A percentile compares a stretch with the other conserved stretches of the same genome.
Evolutionary conservation across 169 alveolate genomes (phyloP).

Genomic region (Plasmodium cynomolgi): DNA sequence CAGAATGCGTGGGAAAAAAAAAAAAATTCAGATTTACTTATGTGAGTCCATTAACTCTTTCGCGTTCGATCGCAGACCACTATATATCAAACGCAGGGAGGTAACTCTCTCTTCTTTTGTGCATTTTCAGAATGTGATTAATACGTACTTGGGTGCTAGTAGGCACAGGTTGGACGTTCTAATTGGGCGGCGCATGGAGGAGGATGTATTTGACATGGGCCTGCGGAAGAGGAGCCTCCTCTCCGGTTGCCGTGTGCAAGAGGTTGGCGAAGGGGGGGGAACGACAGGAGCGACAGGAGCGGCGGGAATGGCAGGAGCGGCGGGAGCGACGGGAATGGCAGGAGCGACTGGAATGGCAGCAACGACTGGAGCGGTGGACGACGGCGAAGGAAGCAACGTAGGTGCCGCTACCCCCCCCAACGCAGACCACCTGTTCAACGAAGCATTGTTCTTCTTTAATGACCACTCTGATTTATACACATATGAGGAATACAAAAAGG

Average conservation of each 20-base stretch:
- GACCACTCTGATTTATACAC: constrained; percentile 72
- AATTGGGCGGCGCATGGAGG: constrained; percentile 5
- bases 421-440: constrained; percentile 30
- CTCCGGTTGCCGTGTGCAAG: background rate
- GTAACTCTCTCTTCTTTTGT: constrained; percentile 46
- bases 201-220: constrained; percentile 31
- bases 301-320: background rate
- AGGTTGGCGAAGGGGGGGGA: background rate
- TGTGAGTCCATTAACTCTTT: constrained; percentile 64
- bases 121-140: constrained; percentile 46
- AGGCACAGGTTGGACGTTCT: background rate
- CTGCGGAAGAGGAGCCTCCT: background rate
- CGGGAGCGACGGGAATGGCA: background rate
- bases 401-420: background rate
- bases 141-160: background rate
- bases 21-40: constrained; percentile 36
- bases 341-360: background rate
- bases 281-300: background rate
- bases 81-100: constrained; percentile 52
- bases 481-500: constrained; percentile 38
- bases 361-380: background rate
- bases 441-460: constrained; percentile 43
- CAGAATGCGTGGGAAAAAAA: constrained; percentile 23
- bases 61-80: constrained; percentile 54
- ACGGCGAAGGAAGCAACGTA: background rate